These are phyloP conservation scores for Globisporangium camurandrum DNA, from an alignment of 352 stramenopile species.

Conservation along the genomic window DNA sequence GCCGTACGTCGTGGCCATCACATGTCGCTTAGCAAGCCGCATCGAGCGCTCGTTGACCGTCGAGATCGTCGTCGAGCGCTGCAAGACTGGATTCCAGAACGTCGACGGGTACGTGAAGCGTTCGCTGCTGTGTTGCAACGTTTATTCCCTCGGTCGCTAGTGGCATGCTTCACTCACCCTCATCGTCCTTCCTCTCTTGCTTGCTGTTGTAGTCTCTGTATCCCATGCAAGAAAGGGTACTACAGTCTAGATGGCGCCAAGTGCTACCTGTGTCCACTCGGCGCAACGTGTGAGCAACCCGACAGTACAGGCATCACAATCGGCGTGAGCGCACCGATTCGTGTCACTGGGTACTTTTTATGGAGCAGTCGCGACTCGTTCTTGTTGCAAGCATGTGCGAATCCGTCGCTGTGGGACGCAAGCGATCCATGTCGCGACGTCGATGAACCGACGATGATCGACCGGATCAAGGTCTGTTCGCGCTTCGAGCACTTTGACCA, in stretches of 20 bases:
- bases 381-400: conserved; percentile 23
- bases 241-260: conserved; percentile 64
- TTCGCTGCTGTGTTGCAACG: neutral
- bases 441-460: conserved; percentile 18
- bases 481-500: conserved; percentile 25
- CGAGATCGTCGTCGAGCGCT: conserved; percentile 41
- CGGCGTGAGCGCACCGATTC: conserved; percentile 35
- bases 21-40: conserved; percentile 25
- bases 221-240: conserved; percentile 48
- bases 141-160: neutral
- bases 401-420: conserved; percentile 28
- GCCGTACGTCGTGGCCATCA: conserved; percentile 37
- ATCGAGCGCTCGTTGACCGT: conserved; percentile 12
- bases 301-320: conserved; percentile 21
- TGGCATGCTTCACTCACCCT: neutral
- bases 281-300: conserved; percentile 34
- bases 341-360: conserved; percentile 39
- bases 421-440: conserved; percentile 45
- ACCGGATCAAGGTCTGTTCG: conserved; percentile 40
- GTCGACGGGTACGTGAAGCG: conserved; percentile 32
- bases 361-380: conserved; percentile 32
- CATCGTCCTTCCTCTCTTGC: neutral
- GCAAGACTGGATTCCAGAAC: conserved; percentile 53
- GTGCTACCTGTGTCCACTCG: conserved; percentile 54
- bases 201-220: conserved; percentile 26